Base-by-base conservation (phyloP, 2,329 filamentous ascomycete species). In the Fusarium irregulare region DNA sequence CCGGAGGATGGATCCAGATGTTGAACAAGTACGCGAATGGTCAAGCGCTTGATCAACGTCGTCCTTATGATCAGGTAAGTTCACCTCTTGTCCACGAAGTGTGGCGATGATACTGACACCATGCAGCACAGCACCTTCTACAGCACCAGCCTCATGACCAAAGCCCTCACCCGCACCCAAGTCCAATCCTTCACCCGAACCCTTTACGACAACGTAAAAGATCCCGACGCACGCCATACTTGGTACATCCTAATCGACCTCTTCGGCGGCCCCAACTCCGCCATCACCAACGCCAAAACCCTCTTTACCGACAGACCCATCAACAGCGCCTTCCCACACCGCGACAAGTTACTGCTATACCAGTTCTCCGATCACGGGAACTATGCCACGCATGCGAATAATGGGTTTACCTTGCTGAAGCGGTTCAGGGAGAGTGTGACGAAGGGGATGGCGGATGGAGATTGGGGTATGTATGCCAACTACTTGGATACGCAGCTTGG, bases 341-440 rank as follows among this genome's bases (percentile, higher is more conserved):
- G 80, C 27, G 78, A 82, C 55, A 81, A 83, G 72, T 80, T 87
- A 20, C 80, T 86, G 3, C 81, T 88, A 4, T 85, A 83, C 51
- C 84, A 88, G 72, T 81, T 86, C 56, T 81, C 82, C 21, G 84
- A 87, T 68, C 74, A 80, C 1, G 77, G 76, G 2, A 63, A 64
- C 44, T 49, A 64, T n/a, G 71, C 65, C 1, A 27, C 20, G 3
- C 81, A 80, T 50, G 80, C 80, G 0, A 56, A 70, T 6, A 75
- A 76, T 13, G 81, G 81, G 0, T 80, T 80, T 48, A 50, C 69
- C 4, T 71, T 79, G 12, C 68, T 83, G 25, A 69, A 78, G 45
- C 71, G 74, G 25, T 82, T 83, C 58, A 71, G 78, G 16, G 60
- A 70, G 48, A 80, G 76, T 62, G 68, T 81, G 14, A 80, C 79